Percentiles rank a stretch among this genome's conserved stretches.
phyloP scores from a whole-genome alignment of 2,329 filamentous ascomycete species.

The Penicillium janthinellum region DNA sequence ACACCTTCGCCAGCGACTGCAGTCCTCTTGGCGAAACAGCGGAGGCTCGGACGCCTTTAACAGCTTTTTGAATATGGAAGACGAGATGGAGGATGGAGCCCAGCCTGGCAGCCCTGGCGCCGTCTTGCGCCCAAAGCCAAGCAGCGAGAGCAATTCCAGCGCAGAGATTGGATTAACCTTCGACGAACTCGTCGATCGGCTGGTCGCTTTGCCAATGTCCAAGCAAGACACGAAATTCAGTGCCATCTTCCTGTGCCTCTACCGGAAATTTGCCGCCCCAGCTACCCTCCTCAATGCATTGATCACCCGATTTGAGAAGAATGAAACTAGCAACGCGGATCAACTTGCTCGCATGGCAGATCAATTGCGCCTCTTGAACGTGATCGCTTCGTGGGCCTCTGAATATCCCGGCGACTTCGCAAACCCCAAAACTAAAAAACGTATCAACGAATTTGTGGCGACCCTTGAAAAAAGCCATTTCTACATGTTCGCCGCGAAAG shows the following conservation, averaged over 20 bases:
- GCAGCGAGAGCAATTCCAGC: constrained; percentile 34
- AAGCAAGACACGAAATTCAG: constrained; percentile 87
- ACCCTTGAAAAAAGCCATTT: constrained; percentile 76
- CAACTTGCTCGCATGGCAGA: constrained; percentile 76
- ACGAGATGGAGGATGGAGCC: constrained; percentile 39
- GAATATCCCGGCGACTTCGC: constrained; percentile 93
- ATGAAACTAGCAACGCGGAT: constrained; percentile 72
- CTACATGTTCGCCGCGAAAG: constrained; percentile 80
- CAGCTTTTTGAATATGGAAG: constrained; percentile 47
- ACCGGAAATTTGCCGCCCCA: constrained; percentile 89
- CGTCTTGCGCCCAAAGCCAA: constrained; percentile 35
- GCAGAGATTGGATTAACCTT: constrained; percentile 46
- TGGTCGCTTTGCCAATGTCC: constrained; percentile 78
- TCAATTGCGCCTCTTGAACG: constrained; percentile 80
- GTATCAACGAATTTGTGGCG: constrained; percentile 73
- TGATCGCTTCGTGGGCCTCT: constrained; percentile 85
- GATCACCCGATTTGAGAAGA: constrained; percentile 61
- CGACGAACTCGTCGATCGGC: constrained; percentile 80
- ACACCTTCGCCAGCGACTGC: constrained; percentile 35
- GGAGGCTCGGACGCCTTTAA: constrained; percentile 45
- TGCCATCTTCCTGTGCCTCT: constrained; percentile 86
- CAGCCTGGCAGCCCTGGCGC: constrained; percentile 32
- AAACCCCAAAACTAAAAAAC: constrained; percentile 69
- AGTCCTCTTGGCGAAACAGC: constrained; percentile 43
- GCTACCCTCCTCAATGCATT: constrained; percentile 76